Base-by-base conservation (phyloP, 2,329 filamentous ascomycete species). In the Botrytis galanthina region DNA sequence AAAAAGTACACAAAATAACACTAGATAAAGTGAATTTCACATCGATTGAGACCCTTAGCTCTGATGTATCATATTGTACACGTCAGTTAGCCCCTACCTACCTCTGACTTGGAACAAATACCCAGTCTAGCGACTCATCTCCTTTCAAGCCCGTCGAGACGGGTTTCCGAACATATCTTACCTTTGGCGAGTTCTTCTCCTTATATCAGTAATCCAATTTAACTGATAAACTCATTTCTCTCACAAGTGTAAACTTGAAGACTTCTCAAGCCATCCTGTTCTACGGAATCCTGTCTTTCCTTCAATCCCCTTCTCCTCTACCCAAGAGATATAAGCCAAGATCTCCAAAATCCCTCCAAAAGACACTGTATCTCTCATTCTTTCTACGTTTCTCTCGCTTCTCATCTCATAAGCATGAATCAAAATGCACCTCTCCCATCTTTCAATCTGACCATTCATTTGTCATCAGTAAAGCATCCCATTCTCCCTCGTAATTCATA, bases 401-500 rank as follows among this genome's bases (percentile, higher is more conserved):
- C 3, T 16, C 32, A 12, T 35, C n/a, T 59, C n/a, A n/a, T n/a
- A 9, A 51, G 0, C 6, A 14, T 14, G 26, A 51, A 14, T n/a
- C 26, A 6, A 14, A 14, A 51, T n/a, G 7, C 2, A 12, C 1
- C 22, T n/a, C 26, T 51, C 26, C 26, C 26, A 12, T 51, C 26
- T n/a, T 51, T n/a, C 26, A 51, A 51, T 12, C 48, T n/a, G n/a
- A 16, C 4, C 48, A 51, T 51, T 7, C 12, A n/a, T n/a, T 14
- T 1, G 6, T 0, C 48, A 3, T 5, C 12, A 26, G 5, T 9
- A 51, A 4, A n/a, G n/a, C n/a, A n/a, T n/a, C n/a, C 10, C 48
- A 26, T 14, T 26, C 12, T n/a, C 26, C 26, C 26, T 10, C 10
- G 22, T n/a, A 5, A n/a, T n/a, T 51, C 12, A 5, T n/a, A 7